Percentiles rank a stretch among this genome's conserved stretches.
Conservation (phyloP, 352 stramenopile genomes). For the Phytophthora sojae region DNA sequence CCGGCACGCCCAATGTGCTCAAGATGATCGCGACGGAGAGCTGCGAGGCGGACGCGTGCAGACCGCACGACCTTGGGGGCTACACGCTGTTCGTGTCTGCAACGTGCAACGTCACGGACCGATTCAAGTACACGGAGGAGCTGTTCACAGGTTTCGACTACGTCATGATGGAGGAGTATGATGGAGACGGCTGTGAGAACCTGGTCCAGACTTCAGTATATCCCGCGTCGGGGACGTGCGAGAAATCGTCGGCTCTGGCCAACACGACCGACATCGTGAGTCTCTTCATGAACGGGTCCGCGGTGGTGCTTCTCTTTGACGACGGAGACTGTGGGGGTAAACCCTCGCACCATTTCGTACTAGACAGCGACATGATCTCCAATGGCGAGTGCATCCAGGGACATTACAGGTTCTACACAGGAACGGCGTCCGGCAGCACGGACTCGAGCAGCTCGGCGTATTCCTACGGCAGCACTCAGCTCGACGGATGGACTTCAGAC, state of each 20-base stretch:
- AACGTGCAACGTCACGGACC: conserved; percentile 35
- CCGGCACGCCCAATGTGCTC: conserved; percentile 38
- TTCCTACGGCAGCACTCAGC: conserved; percentile 22
- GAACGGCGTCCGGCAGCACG: conserved; percentile 1
- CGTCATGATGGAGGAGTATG: conserved; percentile 45
- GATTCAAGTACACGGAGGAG: conserved; percentile 37
- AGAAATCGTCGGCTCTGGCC: conserved; percentile 35
- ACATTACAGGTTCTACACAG: conserved; percentile 40
- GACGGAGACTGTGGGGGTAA: conserved; percentile 28
- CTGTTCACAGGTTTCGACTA: conserved; percentile 35
- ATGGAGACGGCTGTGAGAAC: conserved; percentile 20
- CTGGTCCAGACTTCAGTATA: conserved; percentile 38
- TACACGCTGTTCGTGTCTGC: conserved; percentile 36
- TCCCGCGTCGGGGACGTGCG: conserved; percentile 34
- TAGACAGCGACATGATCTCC: conserved; percentile 19
- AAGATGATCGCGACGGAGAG: conserved; percentile 28
- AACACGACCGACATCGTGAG: conserved; percentile 35
- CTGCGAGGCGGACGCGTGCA: conserved; percentile 31
- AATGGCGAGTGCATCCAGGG: conserved; percentile 31
- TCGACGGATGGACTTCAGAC: neutral
- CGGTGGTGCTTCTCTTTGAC: conserved; percentile 24
- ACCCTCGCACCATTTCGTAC: conserved; percentile 22
- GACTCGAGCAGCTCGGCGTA: conserved; percentile 20
- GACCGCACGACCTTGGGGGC: conserved; percentile 23
- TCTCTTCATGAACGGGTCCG: conserved; percentile 34